Evolutionary conservation across 2,329 filamentous ascomycete genomes (phyloP).

Genomic region (Trichoderma sp.): DNA sequence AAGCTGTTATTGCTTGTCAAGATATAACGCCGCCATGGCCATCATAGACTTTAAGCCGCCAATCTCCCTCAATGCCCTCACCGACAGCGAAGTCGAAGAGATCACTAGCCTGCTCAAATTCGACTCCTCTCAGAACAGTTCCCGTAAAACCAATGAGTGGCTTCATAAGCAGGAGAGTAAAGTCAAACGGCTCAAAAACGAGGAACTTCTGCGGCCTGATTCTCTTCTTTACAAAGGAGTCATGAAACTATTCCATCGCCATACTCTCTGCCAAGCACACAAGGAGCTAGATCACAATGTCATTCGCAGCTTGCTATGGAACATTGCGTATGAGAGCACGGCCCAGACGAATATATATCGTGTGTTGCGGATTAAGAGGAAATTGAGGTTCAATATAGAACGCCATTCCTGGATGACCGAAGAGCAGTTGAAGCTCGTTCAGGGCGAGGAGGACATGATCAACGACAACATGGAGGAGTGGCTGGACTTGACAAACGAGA

Average conservation of each 20-base stretch:
- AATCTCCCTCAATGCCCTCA: no score
- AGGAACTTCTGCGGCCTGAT: conserved; percentile 36
- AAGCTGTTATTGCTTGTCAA: background rate
- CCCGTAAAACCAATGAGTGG: conserved; percentile 37
- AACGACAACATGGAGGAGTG: conserved; percentile 29
- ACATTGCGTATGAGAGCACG: conserved; percentile 49
- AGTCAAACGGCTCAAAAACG: background rate
- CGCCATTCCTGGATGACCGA: no score
- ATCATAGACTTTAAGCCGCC: no score
- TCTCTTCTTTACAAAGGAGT: conserved; percentile 38
- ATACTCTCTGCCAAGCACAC: conserved; percentile 49
- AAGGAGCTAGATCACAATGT: conserved; percentile 47
- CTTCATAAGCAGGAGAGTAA: conserved; percentile 41
- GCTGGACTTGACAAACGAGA: conserved; percentile 37
- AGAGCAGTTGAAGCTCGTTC: no score
- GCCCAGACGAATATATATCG: conserved; percentile 39
- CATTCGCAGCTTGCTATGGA: conserved; percentile 49
- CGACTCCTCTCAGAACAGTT: no score
- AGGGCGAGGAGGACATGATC: background rate
- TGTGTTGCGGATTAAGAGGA: conserved; percentile 30
- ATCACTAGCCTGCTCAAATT: no score
- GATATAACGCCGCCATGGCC: background rate
- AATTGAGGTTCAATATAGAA: background rate
- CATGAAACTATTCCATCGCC: conserved; percentile 35
- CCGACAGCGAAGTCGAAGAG: no score